Percentiles rank a stretch among this genome's conserved stretches.
phyloP scores from a whole-genome alignment of 2,329 filamentous ascomycete genomes.

The Aspergillus terreus region DNA sequence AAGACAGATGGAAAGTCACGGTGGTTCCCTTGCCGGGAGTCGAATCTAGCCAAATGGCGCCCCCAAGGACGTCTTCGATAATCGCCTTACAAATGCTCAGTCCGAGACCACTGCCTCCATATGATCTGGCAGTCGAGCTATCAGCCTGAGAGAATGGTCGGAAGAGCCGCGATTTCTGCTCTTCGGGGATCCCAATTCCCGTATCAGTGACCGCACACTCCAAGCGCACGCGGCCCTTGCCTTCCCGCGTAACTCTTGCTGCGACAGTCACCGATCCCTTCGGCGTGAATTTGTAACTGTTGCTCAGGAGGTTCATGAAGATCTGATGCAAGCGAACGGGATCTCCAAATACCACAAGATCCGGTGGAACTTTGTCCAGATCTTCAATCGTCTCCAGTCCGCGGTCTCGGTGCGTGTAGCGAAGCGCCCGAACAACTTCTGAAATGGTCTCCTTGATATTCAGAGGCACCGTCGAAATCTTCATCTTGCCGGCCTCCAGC shows the following conservation, averaged over 20 bases:
- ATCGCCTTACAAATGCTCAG: conserved; percentile 93
- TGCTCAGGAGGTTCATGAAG: conserved; percentile 74
- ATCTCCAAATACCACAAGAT: conserved; percentile 74
- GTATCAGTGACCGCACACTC: conserved; percentile 87
- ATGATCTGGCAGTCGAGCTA: conserved; percentile 82
- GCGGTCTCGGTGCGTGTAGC: conserved; percentile 60
- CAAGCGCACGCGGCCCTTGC: conserved; percentile 65
- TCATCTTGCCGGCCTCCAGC: conserved; percentile 80
- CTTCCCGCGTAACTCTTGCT: conserved; percentile 69
- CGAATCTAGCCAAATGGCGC: conserved; percentile 77
- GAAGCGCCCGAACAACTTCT: conserved; percentile 61
- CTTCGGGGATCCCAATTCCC: conserved; percentile 80
- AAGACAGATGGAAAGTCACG: conserved; percentile 76
- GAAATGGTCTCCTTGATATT: conserved; percentile 66
- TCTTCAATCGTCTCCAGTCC: conserved; percentile 61
- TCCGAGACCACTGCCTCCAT: conserved; percentile 85
- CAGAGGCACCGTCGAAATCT: conserved; percentile 79
- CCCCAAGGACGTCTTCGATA: conserved; percentile 87
- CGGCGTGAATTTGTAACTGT: conserved; percentile 92
- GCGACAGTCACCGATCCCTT: conserved; percentile 80
- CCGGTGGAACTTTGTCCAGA: conserved; percentile 56
- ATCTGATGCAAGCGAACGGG: conserved; percentile 81
- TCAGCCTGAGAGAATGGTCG: conserved; percentile 91
- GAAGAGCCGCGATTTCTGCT: conserved; percentile 78
- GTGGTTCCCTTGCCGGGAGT: conserved; percentile 59